Conservation (phyloP, 352 stramenopile species). For the Phytophthora cryptogea region DNA sequence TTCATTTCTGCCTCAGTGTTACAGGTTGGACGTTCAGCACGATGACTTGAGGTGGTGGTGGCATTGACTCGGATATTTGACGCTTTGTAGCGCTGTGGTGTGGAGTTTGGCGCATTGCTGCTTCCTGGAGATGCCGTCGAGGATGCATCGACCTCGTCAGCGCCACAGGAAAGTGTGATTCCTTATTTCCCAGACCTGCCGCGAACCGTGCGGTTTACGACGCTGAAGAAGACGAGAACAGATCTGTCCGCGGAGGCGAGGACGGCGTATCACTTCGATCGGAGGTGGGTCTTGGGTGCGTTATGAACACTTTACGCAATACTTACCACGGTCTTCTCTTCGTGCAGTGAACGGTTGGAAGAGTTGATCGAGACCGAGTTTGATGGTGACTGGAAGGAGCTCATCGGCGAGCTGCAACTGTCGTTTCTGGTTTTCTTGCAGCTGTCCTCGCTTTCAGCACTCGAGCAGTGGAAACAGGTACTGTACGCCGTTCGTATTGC, state of each 20-base stretch:
- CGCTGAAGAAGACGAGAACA: conserved; percentile 41
- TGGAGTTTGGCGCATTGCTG: conserved; percentile 67
- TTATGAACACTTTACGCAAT: not conserved
- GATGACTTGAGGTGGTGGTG: not conserved
- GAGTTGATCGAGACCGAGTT: conserved; percentile 48
- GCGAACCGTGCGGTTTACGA: conserved; percentile 75
- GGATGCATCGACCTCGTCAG: conserved; percentile 31
- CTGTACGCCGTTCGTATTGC: not conserved
- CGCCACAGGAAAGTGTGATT: conserved; percentile 34
- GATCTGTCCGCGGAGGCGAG: conserved; percentile 52
- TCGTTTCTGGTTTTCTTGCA: conserved; percentile 93
- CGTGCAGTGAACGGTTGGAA: conserved; percentile 50
- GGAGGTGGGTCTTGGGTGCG: conserved; percentile 44
- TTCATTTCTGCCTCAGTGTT: conserved; percentile 71
- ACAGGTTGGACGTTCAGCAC: conserved; percentile 31
- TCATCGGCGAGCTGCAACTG: conserved; percentile 94
- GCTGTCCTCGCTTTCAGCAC: conserved; percentile 90
- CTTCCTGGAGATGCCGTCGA: conserved; percentile 69
- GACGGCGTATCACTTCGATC: conserved; percentile 82
- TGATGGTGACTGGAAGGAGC: conserved; percentile 60
- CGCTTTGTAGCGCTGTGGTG: conserved; percentile 55
- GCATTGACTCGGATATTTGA: not conserved
- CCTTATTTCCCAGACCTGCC: conserved; percentile 79
- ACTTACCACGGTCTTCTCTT: conserved; percentile 1
- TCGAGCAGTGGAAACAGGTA: conserved; percentile 95